A percentile compares a stretch with the other conserved stretches of the same genome.
Conservation (phyloP, 1,139 yeast genomes). For the Schwanniomyces etchellsii region DNA sequence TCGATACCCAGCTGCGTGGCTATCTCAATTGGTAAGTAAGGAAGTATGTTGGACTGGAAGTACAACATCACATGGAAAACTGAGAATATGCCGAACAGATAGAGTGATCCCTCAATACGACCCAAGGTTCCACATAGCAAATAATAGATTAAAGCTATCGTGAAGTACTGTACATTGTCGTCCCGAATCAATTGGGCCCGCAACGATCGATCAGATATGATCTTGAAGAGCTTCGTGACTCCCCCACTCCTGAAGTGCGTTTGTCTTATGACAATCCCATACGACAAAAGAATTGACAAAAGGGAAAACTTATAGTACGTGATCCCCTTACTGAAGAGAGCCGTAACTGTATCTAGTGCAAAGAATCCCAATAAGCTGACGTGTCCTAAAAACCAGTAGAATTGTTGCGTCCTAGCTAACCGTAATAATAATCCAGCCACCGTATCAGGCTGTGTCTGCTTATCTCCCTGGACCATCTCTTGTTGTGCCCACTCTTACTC, state of each 20-base stretch:
- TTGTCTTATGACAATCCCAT: conserved; percentile 44
- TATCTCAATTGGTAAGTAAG: conserved; percentile 14
- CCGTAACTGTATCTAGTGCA: conserved; percentile 21
- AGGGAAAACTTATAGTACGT: conserved; percentile 34
- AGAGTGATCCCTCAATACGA: conserved; percentile 32
- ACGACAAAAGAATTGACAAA: conserved; percentile 39
- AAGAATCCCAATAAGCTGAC: conserved; percentile 33
- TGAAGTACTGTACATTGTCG: conserved; percentile 47
- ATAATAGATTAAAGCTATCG: conserved; percentile 35
- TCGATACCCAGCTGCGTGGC: conserved; percentile 17
- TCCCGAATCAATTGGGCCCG: conserved; percentile 22
- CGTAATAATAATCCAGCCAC: conserved; percentile 3
- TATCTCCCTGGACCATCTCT: not conserved
- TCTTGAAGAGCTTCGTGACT: conserved; percentile 13
- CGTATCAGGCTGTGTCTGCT: conserved; percentile 3
- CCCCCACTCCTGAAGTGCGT: conserved; percentile 30
- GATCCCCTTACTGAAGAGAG: conserved; percentile 26
- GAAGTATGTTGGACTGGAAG: conserved; percentile 30
- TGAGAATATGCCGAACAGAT: conserved; percentile 53
- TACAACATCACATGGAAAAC: conserved; percentile 52
- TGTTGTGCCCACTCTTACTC: no score
- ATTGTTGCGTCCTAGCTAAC: conserved; percentile 37
- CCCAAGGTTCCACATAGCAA: conserved; percentile 25
- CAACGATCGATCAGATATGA: conserved; percentile 3
- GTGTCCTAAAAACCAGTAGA: conserved; percentile 52